A percentile compares a stretch with the other conserved stretches of the same genome.
These are phyloP conservation scores for Albifimbria verrucaria DNA, from an alignment of 2,329 filamentous ascomycete species.

Conservation along the genomic window DNA sequence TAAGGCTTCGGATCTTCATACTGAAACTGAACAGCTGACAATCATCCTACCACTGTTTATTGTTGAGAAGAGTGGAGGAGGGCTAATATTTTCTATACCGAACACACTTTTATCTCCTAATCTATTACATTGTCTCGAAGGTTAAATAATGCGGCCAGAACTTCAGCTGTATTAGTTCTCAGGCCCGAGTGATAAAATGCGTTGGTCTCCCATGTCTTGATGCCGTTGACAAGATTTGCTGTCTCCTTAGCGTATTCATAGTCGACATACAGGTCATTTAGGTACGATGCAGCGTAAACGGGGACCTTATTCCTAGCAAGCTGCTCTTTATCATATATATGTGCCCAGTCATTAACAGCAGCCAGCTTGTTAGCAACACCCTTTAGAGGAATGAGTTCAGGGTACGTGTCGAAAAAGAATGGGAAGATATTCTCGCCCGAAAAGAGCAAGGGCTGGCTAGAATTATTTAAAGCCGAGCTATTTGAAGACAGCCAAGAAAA, in stretches of 20 bases:
- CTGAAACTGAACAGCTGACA: too few species aligned
- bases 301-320: slow-evolving; percentile 77
- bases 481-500: slow-evolving; percentile 48
- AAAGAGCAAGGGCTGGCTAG: slow-evolving; percentile 63
- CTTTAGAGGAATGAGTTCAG: slow-evolving; percentile 68
- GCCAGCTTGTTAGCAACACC: slow-evolving; percentile 71
- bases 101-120: too few species aligned
- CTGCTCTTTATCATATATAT: slow-evolving; percentile 71
- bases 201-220: slow-evolving; percentile 83
- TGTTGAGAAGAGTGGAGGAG: too few species aligned
- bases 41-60: too few species aligned
- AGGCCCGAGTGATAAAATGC: slow-evolving; percentile 83
- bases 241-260: slow-evolving; percentile 70
- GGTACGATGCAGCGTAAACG: slow-evolving; percentile 77
- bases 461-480: slow-evolving; percentile 18
- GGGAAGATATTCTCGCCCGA: slow-evolving; percentile 92
- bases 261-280: slow-evolving; percentile 93
- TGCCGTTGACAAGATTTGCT: slow-evolving; percentile 68
- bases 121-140: slow-evolving; percentile 68
- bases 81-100: too few species aligned
- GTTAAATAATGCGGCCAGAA: slow-evolving; percentile 72
- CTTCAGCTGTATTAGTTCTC: slow-evolving; percentile 68
- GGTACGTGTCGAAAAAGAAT: slow-evolving; percentile 78
- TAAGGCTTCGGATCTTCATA: too few species aligned
- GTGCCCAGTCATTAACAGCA: slow-evolving; percentile 64